Evolutionary conservation across 768 basidiomycete genomes (phyloP), one percentile per base, ranked within the genome.

Genomic region (Tephrocybe rancida): DNA sequence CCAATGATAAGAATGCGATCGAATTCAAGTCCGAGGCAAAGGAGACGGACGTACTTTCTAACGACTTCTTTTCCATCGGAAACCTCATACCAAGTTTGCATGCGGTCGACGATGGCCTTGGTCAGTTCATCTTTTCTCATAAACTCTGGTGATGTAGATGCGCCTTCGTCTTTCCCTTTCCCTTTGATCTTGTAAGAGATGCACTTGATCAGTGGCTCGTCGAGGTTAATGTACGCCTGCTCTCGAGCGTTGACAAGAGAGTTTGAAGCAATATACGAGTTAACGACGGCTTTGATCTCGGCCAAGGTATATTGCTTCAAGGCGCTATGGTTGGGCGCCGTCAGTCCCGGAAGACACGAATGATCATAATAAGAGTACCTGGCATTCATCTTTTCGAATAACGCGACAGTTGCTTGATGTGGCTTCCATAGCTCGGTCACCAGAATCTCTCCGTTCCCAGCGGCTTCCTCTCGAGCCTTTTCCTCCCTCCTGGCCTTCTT

Each of bases 371-470:
- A 34, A 53, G 14, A 16, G 56, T 58, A 90, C 92, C 81, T 82
- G 52, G 77, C 79, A 25, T 81, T 84, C 37, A 84, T 76, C 1
- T 73, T 83, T 41, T 83, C 77, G 65, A 94, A 92, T 53, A 93
- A 78, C 5, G 69, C 68, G 2, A 81, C 57, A 1, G 81, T 85
- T 5, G 63, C 60, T 35, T 79, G 77, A 62, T 84, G 79, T 9
- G 92, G 90, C 60, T 90, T 95, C 86, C 86, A 94, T 25, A 89
- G 58, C 65, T 92, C 90, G 27, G 67, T 79, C 27, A 94, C 74
- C 14, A 72, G 77, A 21, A 92, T 69, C 58, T 84, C 82, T 35
- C 70, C 72, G 13, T 61, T 70, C 44, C 69, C 75, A 24, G 67
- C 74, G 63, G 72, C 72, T 14, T 63, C 70, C 55, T 72, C 80